These are phyloP conservation scores for Irpex rosettiformis DNA, from an alignment of 1,284 basidiomycete genomes.

Conservation along the genomic window DNA sequence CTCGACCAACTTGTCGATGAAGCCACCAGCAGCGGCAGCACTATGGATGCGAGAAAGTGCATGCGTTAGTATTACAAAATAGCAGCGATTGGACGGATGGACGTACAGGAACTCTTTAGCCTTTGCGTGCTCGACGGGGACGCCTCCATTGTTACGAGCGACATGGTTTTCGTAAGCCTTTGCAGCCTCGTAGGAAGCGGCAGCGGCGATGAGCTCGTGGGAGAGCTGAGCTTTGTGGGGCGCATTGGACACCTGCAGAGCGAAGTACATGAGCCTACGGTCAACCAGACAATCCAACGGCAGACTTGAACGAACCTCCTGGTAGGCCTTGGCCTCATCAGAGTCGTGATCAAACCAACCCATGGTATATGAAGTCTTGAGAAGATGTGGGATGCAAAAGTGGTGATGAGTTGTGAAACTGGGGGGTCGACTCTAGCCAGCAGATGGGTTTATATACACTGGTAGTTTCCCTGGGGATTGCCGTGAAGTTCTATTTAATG, in stretches of 20 bases:
- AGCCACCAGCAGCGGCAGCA: conserved; percentile 41
- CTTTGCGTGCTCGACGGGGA: conserved; percentile 34
- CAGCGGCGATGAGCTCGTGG: conserved; percentile 65
- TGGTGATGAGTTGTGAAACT: background rate
- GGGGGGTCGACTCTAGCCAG: conserved; percentile 17
- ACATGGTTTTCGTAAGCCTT: conserved; percentile 43
- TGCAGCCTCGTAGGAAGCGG: conserved; percentile 48
- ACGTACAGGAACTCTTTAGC: conserved; percentile 36
- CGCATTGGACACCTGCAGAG: conserved; percentile 38
- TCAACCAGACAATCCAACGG: conserved; percentile 10
- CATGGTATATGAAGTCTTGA: conserved; percentile 34
- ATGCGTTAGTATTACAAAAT: conserved; percentile 1
- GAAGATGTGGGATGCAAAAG: conserved; percentile 14
- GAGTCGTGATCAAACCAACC: conserved; percentile 51
- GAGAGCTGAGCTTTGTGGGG: conserved; percentile 55
- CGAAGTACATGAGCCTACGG: background rate
- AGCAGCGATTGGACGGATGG: background rate
- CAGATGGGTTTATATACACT: conserved; percentile 26
- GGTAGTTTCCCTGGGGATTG: conserved; percentile 1
- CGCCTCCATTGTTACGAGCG: conserved; percentile 29
- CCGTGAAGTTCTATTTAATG: background rate
- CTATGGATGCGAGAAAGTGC: conserved; percentile 13
- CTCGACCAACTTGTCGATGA: conserved; percentile 43
- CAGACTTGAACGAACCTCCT: conserved; percentile 30
- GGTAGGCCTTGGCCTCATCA: conserved; percentile 44